Conservation (phyloP, 371 early-diverging fungal genomes). For the Neoconidiobolus thromboides region DNA sequence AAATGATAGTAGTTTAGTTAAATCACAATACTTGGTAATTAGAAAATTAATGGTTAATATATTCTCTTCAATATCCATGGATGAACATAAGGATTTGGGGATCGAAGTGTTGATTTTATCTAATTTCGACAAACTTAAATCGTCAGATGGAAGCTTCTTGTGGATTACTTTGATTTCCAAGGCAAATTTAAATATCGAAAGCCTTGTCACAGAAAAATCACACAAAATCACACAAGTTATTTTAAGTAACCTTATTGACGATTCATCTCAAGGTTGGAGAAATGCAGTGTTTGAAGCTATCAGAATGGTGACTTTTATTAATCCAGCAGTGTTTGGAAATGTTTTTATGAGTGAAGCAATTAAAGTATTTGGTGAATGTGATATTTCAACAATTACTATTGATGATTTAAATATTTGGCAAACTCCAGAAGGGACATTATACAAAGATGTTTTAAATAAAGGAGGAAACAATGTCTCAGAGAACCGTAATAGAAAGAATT, state of each 20-base stretch:
- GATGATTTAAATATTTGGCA: constrained; percentile 42
- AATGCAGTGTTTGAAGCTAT: constrained; percentile 28
- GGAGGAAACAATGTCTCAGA: constrained; percentile 22
- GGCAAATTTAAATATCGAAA: background rate
- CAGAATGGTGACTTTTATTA: constrained; percentile 33
- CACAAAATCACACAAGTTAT: background rate
- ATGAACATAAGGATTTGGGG: background rate
- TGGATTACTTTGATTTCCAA: background rate
- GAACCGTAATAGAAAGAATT: constrained; percentile 27
- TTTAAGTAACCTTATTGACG: too few relatives aligned
- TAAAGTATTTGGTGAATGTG: constrained; percentile 8
- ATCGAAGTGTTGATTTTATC: background rate
- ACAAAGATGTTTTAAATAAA: constrained; percentile 26
- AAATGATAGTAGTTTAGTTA: background rate
- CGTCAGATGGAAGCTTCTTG: constrained; percentile 5
- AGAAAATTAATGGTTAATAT: background rate
- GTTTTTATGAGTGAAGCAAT: constrained; percentile 21
- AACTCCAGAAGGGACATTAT: constrained; percentile 41
- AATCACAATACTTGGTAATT: background rate
- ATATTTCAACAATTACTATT: constrained; percentile 25
- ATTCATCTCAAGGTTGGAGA: background rate
- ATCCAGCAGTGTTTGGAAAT: constrained; percentile 22
- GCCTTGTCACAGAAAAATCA: background rate
- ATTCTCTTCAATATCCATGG: background rate
- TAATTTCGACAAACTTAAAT: background rate